Percentiles rank a stretch among this genome's conserved stretches.
These are phyloP conservation scores for Phialocephala subalpina DNA, from an alignment of 2,329 filamentous ascomycete genomes.

Conservation along the genomic window DNA sequence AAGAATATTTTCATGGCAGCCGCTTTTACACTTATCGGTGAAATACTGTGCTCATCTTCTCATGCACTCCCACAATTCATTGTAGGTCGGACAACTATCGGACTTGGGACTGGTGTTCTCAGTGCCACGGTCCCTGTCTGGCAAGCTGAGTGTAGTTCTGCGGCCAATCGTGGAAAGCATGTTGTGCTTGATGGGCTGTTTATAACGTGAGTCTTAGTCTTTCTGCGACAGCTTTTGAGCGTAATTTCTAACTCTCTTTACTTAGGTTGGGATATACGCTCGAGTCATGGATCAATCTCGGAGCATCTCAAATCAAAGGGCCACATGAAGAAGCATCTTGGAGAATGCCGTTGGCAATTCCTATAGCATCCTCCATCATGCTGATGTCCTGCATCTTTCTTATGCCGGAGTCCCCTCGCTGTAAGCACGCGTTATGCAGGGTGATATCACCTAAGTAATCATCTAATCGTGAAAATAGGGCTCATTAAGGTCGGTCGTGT, in stretches of 20 bases:
- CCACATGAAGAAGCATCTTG: slow-evolving; percentile 41
- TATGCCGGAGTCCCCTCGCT: slow-evolving; percentile 48
- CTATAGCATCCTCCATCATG: slow-evolving; percentile 45
- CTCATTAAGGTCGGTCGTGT: slow-evolving; percentile 44
- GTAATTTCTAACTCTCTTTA: neutral
- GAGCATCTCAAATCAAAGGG: slow-evolving; percentile 47
- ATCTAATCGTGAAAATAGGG: slow-evolving; percentile 23
- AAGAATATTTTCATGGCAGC: slow-evolving; percentile 50
- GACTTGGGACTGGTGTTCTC: slow-evolving; percentile 48
- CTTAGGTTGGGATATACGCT: slow-evolving; percentile 47
- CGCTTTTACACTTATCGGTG: slow-evolving; percentile 51
- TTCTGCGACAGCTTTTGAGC: neutral
- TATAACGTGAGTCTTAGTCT: slow-evolving; percentile 39
- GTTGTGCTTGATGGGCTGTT: slow-evolving; percentile 49
- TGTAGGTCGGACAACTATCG: slow-evolving; percentile 50
- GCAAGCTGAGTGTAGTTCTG: slow-evolving; percentile 49
- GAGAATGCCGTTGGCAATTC: slow-evolving; percentile 47
- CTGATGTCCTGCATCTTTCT: slow-evolving; percentile 46
- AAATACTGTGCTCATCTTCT: slow-evolving; percentile 50
- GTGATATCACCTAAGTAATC: too few relatives aligned
- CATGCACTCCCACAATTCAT: slow-evolving; percentile 52
- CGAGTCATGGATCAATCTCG: slow-evolving; percentile 56
- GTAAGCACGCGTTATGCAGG: too few relatives aligned
- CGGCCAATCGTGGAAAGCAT: slow-evolving; percentile 53
- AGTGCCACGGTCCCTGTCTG: slow-evolving; percentile 51